Base-by-base conservation (phyloP, 495 filamentous ascomycete genomes). In the Xylaria nigripes region DNA sequence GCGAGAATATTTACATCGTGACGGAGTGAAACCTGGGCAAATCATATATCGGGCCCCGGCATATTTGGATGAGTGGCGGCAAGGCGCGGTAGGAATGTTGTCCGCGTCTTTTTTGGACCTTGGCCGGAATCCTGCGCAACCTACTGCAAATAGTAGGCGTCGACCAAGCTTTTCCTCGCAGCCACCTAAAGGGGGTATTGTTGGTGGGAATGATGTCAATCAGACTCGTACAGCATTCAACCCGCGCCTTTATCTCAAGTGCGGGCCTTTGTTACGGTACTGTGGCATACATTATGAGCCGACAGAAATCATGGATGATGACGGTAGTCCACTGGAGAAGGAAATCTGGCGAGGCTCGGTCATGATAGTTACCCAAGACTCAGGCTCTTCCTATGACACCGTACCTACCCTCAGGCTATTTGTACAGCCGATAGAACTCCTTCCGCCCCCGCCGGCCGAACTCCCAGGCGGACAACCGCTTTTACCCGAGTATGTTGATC, bases 341-440 rank as follows among this genome's bases (percentile, higher is more conserved):
- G 89, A 95, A 54, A 85, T 89, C 22, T 98, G 93, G 93, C 81
- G 90, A 69, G 93, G 93, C 23, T 90, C 82, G 54, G 76, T 97
- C 24, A 87, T 98, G 87, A 93, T 97, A 53, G 89, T 97, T 29
- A 96, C 93, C 0, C 76, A 78, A 32, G 92, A 97, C 62, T 77
- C 80, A 8, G 75, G 84, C 22, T 96, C 90, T 4, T 84, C 83
- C 2, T 95, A 95, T 65, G 81, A 87, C n/a, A 78, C 80, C 19
- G 75, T 79, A 7, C 93, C 93, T 16, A 85, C 77, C 3, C 70
- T 97, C 50, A 79, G 89, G 42, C 63, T 98, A 3, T 98, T 96
- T 67, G 80, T 81, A 15, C 90, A 96, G 63, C 85, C 90, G 1
- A 86, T 89, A 69, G 86, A 94, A 57, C 76, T 94, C 22, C 72